Base-by-base conservation (phyloP, 108 stramenopile species). In the Fistulifera solaris region DNA sequence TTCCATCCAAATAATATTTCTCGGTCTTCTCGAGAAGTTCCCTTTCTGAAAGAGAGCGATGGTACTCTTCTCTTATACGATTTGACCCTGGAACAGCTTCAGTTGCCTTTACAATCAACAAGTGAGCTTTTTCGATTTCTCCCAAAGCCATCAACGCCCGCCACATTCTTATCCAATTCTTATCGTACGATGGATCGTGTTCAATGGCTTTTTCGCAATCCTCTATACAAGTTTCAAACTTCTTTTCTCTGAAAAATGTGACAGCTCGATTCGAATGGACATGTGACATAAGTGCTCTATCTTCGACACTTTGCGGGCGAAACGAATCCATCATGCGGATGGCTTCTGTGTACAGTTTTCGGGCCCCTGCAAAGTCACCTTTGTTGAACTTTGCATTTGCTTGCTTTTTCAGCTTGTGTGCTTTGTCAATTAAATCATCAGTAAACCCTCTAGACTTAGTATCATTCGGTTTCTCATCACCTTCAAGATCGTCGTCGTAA, bases 301-400 rank as follows among this genome's bases (percentile, higher is more conserved):
- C 60, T 27, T 65, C 63, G 11, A 31, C 31, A 15, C 51, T 56
- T 0, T 58, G 22, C 24, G 54, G 49, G 11, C 50, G 35, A 25
- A 52, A 42, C 6, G 42, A 21, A 24, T 48, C 54, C 64, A 77
- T 61, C 41, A 49, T 58, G 7, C 54, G 55, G 14, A 77, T 35
- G 11, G 67, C 76, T 46, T 68, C 63, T 6, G 69, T 61, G 54
- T 77, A 77, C 43, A 77, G 51, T 3, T 47, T 40, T 6, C 70
- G 58, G 16, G 76, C 70, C 6, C 56, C 67, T 0, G 55, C 58
- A 18, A 70, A 70, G 58, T 77, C 70, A 0, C 70, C 70, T 54
- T 77, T 70, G 63, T 71, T 77, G 18, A 77, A 56, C 41, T 71
- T 71, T 2, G 70, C 67, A 49, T 77, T 77, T 23, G 76, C 76